Percentiles rank a stretch among this genome's conserved stretches.
Conservation (phyloP, 768 basidiomycete genomes). For the Mycena belliarum region DNA sequence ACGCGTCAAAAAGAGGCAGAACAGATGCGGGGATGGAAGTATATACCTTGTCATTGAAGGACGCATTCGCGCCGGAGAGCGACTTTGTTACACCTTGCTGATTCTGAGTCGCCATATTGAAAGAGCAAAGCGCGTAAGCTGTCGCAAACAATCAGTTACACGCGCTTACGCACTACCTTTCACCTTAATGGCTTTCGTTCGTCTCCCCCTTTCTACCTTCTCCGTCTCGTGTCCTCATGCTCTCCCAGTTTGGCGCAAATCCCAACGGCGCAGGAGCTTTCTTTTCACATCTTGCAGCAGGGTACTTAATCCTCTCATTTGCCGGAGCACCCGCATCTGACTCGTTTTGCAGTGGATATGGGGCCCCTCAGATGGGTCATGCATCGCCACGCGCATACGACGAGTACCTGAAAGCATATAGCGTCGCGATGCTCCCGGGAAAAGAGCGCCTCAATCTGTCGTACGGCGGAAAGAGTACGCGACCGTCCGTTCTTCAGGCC, state of each 20-base stretch:
- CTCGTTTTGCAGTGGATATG: conserved; percentile 56
- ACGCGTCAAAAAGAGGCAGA: conserved; percentile 16
- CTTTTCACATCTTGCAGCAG: conserved; percentile 61
- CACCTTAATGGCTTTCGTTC: conserved; percentile 45
- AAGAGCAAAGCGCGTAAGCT: conserved; percentile 3
- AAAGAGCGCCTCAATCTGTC: conserved; percentile 87
- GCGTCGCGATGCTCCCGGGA: conserved; percentile 90
- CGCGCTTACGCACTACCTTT: conserved; percentile 5
- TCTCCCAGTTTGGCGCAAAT: conserved; percentile 38
- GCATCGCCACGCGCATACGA: conserved; percentile 79
- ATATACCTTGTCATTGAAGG: conserved; percentile 84
- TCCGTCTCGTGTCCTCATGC: conserved; percentile 7
- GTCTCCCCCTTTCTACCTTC: neutral
- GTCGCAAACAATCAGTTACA: conserved; percentile 20
- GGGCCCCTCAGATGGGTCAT: conserved; percentile 44
- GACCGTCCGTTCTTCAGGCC: conserved; percentile 21
- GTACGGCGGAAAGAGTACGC: conserved; percentile 93
- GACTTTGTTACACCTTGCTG: conserved; percentile 45
- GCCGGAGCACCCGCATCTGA: conserved; percentile 26
- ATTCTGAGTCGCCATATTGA: conserved; percentile 32
- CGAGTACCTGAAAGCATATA: conserved; percentile 93
- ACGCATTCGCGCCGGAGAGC: conserved; percentile 63
- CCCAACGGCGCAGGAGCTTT: conserved; percentile 59
- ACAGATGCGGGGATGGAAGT: neutral
- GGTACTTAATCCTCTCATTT: neutral